These are phyloP conservation scores for Neoboletus magnificus DNA, from an alignment of 768 basidiomycete genomes.

Conservation along the genomic window DNA sequence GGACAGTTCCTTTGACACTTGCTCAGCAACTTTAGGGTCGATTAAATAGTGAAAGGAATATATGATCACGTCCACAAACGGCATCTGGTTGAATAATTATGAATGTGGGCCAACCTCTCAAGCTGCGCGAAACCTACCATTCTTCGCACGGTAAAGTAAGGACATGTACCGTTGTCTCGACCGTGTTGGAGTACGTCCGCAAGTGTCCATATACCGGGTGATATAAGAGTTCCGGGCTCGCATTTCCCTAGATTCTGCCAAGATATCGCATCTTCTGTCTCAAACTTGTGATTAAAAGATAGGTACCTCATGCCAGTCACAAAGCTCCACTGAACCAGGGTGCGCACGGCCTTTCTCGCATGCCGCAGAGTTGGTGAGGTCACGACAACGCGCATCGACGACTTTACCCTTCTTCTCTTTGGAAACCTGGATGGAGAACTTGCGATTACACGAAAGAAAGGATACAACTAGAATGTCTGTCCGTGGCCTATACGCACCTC, in stretches of 20 bases:
- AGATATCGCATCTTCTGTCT: not conserved
- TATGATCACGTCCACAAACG: slow-evolving; percentile 93
- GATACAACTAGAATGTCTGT: not conserved
- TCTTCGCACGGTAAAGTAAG: slow-evolving; percentile 92
- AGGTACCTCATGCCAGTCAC: slow-evolving; percentile 91
- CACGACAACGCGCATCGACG: slow-evolving; percentile 95
- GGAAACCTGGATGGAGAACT: slow-evolving; percentile 57
- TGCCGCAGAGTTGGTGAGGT: slow-evolving; percentile 81
- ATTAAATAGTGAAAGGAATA: slow-evolving; percentile 99
- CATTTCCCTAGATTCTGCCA: slow-evolving; percentile 74
- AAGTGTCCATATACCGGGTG: slow-evolving; percentile 88
- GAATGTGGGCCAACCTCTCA: not conserved
- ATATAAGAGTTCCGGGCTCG: slow-evolving; percentile 78
- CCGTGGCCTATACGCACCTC: slow-evolving; percentile 51
- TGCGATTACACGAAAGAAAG: not conserved
- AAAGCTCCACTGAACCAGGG: slow-evolving; percentile 88
- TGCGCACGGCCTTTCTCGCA: slow-evolving; percentile 82
- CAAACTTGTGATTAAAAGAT: not conserved
- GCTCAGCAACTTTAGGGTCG: slow-evolving; percentile 98
- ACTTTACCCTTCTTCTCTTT: slow-evolving; percentile 99
- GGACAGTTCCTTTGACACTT: slow-evolving; percentile 96
- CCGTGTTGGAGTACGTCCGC: slow-evolving; percentile 91
- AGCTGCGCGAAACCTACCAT: slow-evolving; percentile 63
- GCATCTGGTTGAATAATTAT: slow-evolving; percentile 60
- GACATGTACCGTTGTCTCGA: slow-evolving; percentile 80